A percentile compares a stretch with the other conserved stretches of the same genome.
Evolutionary conservation across 768 basidiomycete genomes (phyloP).

Genomic region (Coprinopsis sp.): DNA sequence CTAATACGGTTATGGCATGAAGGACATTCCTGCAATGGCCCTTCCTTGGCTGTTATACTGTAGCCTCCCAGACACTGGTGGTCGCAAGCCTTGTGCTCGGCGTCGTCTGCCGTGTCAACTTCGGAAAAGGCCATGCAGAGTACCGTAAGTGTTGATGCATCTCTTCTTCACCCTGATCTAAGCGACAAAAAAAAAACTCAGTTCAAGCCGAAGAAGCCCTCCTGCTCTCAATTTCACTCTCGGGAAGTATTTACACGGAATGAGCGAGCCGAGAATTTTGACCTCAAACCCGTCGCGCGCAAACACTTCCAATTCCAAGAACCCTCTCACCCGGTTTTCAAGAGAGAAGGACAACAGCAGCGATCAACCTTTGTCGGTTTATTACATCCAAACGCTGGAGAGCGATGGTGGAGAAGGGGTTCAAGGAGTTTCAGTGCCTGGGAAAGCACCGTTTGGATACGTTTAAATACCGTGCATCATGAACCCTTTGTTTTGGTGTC

Average conservation of each 20-base stretch:
- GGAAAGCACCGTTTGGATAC: neutral
- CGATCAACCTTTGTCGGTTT: too few relatives aligned
- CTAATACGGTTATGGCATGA: constrained; percentile 22
- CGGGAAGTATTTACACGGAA: constrained; percentile 36
- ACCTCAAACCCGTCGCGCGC: constrained; percentile 1
- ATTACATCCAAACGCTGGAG: constrained; percentile 6
- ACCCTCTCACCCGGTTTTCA: too few relatives aligned
- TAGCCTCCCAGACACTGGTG: constrained; percentile 39
- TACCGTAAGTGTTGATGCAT: constrained; percentile 39
- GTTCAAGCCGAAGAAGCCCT: constrained; percentile 37
- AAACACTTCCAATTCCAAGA: neutral
- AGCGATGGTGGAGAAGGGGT: neutral
- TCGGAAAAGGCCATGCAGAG: constrained; percentile 49
- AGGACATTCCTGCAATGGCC: constrained; percentile 49
- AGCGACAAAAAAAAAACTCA: constrained; percentile 13
- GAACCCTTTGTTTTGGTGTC: too few relatives aligned
- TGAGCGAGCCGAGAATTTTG: constrained; percentile 10
- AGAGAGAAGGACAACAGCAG: too few relatives aligned
- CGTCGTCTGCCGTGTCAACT: constrained; percentile 46
- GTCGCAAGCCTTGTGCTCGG: constrained; percentile 41
- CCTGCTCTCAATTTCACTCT: constrained; percentile 33
- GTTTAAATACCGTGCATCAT: neutral
- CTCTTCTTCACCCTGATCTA: neutral
- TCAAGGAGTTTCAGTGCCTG: neutral
- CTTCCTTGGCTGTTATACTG: constrained; percentile 42